phyloP scores from a whole-genome alignment of 2,329 filamentous ascomycete genomes.

The Neofusicoccum parvum region DNA sequence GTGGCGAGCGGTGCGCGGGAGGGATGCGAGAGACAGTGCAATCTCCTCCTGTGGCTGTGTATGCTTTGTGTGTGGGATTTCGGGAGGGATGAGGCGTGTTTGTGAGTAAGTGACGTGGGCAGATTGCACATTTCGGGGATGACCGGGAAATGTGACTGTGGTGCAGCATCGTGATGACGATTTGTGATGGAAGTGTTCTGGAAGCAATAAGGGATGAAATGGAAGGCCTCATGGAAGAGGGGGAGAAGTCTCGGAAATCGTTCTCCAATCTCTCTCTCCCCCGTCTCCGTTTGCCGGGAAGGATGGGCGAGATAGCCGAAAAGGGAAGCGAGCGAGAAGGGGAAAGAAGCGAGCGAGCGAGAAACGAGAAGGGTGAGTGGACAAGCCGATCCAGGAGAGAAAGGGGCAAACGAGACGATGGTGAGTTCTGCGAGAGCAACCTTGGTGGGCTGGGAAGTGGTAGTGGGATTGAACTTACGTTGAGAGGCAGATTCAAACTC shows the following conservation, averaged over 20 bases:
- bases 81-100: not conserved
- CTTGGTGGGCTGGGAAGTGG: not conserved
- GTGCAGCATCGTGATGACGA: not conserved
- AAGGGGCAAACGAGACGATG: not conserved
- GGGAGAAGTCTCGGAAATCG: conserved; percentile 13
- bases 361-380: conserved; percentile 1
- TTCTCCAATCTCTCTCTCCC: not conserved
- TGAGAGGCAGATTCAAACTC: conserved; percentile 78
- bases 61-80: not conserved
- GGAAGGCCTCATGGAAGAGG: not conserved
- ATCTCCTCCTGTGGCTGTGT: conserved; percentile 19
- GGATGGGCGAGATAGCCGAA: conserved; percentile 14
- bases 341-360: conserved; percentile 4
- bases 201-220: not conserved
- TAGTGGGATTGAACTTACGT: conserved; percentile 58
- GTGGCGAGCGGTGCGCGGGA: no score
- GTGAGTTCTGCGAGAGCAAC: not conserved
- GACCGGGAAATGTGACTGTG: conserved; percentile 7
- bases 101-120: conserved; percentile 2
- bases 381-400: conserved; percentile 15
- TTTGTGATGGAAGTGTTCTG: conserved; percentile 14
- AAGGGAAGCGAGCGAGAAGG: conserved; percentile 19
- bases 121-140: conserved; percentile 17
- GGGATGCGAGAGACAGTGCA: not conserved
- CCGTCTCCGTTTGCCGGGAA: not conserved